These are phyloP conservation scores for Boletus insuetus DNA, from an alignment of 768 basidiomycete species.

Conservation along the genomic window DNA sequence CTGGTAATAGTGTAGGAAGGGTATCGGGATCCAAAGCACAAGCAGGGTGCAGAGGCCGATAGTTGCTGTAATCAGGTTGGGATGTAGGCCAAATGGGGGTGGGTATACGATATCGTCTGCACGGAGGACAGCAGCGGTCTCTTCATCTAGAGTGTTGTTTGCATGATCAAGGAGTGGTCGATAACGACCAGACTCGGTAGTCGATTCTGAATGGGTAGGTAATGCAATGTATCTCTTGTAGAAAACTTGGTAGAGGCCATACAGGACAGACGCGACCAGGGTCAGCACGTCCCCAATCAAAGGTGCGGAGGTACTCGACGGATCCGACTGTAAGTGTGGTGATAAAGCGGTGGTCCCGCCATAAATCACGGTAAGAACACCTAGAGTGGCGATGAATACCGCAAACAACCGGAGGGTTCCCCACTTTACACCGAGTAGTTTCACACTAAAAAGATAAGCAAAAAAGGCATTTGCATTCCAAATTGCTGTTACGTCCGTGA, in stretches of 20 bases:
- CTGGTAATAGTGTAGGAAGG: constrained; percentile 64
- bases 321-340: constrained; percentile 14
- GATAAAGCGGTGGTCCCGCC: constrained; percentile 50
- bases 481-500: constrained; percentile 83
- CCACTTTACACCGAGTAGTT: constrained; percentile 62
- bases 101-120: constrained; percentile 43
- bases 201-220: constrained; percentile 57
- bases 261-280: constrained; percentile 66
- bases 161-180: constrained; percentile 41
- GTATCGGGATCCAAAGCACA: constrained; percentile 76
- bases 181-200: constrained; percentile 41
- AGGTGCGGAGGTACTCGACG: constrained; percentile 42
- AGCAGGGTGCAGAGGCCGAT: constrained; percentile 79
- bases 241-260: constrained; percentile 78
- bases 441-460: constrained; percentile 83
- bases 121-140: constrained; percentile 10
- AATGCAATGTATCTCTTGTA: constrained; percentile 80
- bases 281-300: constrained; percentile 74
- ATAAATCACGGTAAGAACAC: constrained; percentile 80
- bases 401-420: constrained; percentile 62
- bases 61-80: constrained; percentile 75
- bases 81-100: constrained; percentile 80
- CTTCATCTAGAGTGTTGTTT: constrained; percentile 28
- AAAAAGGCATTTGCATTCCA: constrained; percentile 93
- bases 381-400: constrained; percentile 76